A percentile compares a stretch with the other conserved stretches of the same genome.
These are phyloP conservation scores for Eimeria tenella DNA, from an alignment of 169 alveolate species.

Conservation along the genomic window DNA sequence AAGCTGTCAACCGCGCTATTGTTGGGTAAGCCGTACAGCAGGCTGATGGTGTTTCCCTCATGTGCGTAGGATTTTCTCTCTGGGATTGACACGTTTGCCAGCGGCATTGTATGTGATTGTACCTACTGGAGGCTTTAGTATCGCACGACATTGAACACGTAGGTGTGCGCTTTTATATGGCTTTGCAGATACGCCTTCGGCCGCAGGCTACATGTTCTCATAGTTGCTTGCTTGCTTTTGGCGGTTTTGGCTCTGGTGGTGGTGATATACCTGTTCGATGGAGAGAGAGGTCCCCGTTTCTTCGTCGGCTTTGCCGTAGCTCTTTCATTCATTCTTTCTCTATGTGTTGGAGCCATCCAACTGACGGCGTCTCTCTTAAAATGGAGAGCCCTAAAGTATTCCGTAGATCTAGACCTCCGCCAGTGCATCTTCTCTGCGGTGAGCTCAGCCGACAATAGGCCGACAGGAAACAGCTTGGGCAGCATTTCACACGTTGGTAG, in stretches of 20 bases:
- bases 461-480: background rate
- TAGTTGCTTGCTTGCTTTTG: constrained; percentile 16
- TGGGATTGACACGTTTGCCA: too few species aligned
- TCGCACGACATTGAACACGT: too few species aligned
- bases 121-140: too few species aligned
- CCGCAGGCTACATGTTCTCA: constrained; percentile 9
- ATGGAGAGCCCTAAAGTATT: constrained; percentile 51
- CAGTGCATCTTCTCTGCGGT: constrained; percentile 26
- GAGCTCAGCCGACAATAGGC: constrained; percentile 9
- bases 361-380: constrained; percentile 33
- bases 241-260: constrained; percentile 44
- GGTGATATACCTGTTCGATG: constrained; percentile 29
- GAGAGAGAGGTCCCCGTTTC: constrained; percentile 9
- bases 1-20: constrained; percentile 23
- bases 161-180: background rate
- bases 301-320: constrained; percentile 43
- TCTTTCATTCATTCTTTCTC: constrained; percentile 13
- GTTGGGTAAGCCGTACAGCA: background rate
- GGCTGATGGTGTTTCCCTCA: background rate
- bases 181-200: constrained; percentile 53
- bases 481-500: too few species aligned
- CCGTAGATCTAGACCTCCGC: constrained; percentile 45
- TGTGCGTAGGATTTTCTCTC: too few species aligned
- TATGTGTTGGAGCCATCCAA: constrained; percentile 37
- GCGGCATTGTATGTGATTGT: too few species aligned